A percentile compares a stretch with the other conserved stretches of the same genome.
Conservation (phyloP, 225 moss, liverwort and hornwort species). For the Climacium dendroides region DNA sequence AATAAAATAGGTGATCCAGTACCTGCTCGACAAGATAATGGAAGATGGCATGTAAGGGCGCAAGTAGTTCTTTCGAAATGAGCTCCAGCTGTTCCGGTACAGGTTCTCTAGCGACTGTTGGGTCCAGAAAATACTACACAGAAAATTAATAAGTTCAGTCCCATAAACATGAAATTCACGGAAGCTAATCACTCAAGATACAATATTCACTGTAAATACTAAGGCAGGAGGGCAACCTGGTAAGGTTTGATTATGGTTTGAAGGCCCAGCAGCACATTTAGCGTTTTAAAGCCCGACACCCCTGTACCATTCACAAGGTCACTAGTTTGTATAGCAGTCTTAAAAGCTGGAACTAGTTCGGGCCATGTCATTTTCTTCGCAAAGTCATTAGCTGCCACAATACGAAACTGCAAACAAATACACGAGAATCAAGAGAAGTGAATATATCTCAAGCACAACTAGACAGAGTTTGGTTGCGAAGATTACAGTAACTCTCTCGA, state of each 20-base stretch:
- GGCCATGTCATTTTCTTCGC: slow-evolving; percentile 78
- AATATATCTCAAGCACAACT: background rate
- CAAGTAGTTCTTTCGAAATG: slow-evolving; percentile 71
- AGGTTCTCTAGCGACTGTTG: slow-evolving; percentile 84
- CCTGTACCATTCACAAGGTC: slow-evolving; percentile 67
- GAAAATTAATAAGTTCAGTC: background rate
- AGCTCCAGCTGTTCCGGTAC: slow-evolving; percentile 89
- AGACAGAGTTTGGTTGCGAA: background rate
- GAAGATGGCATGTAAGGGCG: slow-evolving; percentile 70
- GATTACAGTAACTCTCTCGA: background rate
- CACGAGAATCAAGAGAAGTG: background rate
- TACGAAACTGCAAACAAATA: slow-evolving; percentile 66
- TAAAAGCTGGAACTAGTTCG: slow-evolving; percentile 75
- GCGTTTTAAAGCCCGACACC: slow-evolving; percentile 59
- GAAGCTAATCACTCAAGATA: background rate
- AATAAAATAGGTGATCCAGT: background rate
- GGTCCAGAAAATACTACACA: slow-evolving; percentile 92
- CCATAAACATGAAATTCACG: background rate
- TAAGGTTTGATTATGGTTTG: slow-evolving; percentile 88
- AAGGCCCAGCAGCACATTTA: slow-evolving; percentile 77
- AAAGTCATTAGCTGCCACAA: slow-evolving; percentile 82
- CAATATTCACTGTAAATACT: background rate
- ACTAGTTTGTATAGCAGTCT: slow-evolving; percentile 77
- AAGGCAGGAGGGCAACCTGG: slow-evolving; percentile 37
- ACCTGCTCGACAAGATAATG: slow-evolving; percentile 92